Conservation (phyloP, 2,329 filamentous ascomycete species). For the Ampelomyces quisqualis region DNA sequence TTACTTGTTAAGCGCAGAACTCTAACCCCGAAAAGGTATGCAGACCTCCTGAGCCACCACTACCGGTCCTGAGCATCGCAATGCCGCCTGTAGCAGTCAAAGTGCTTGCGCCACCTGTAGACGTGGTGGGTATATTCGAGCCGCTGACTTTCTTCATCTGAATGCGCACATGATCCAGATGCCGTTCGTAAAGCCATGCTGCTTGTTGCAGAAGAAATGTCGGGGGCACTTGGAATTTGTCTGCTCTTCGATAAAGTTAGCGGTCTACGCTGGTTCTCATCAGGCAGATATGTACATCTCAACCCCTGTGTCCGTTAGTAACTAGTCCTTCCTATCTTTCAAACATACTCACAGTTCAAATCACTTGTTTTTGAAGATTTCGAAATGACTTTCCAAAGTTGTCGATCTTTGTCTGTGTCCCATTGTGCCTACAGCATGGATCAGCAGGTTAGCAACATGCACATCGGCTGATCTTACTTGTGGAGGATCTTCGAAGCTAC, state of each 20-base stretch:
- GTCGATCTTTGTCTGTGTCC: slow-evolving; percentile 82
- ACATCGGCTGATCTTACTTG: slow-evolving; percentile 57
- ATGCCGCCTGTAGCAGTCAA: slow-evolving; percentile 43
- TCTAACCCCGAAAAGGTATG: background rate
- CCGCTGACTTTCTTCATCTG: slow-evolving; percentile 78
- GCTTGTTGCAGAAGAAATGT: slow-evolving; percentile 90
- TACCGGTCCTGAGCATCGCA: slow-evolving; percentile 55
- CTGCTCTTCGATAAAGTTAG: slow-evolving; percentile 53
- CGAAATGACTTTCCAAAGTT: slow-evolving; percentile 86
- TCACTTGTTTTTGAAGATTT: slow-evolving; percentile 75
- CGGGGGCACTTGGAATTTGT: slow-evolving; percentile 78
- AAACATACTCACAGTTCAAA: slow-evolving; percentile 69
- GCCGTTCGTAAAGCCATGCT: slow-evolving; percentile 88
- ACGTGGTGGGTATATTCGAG: slow-evolving; percentile 57
- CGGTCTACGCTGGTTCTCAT: background rate
- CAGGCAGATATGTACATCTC: slow-evolving; percentile 60
- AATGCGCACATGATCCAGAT: slow-evolving; percentile 84
- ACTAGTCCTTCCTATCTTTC: background rate
- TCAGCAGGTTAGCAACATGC: slow-evolving; percentile 9
- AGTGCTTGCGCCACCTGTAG: slow-evolving; percentile 45
- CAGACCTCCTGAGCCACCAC: slow-evolving; percentile 46
- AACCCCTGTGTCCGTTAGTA: slow-evolving; percentile 59
- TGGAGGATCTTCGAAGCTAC: slow-evolving; percentile 86
- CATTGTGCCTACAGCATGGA: slow-evolving; percentile 70
- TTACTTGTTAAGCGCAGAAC: slow-evolving; percentile 5